phyloP scores from a whole-genome alignment of 805 yeast species.

The Suhomyces xylopsoci region DNA sequence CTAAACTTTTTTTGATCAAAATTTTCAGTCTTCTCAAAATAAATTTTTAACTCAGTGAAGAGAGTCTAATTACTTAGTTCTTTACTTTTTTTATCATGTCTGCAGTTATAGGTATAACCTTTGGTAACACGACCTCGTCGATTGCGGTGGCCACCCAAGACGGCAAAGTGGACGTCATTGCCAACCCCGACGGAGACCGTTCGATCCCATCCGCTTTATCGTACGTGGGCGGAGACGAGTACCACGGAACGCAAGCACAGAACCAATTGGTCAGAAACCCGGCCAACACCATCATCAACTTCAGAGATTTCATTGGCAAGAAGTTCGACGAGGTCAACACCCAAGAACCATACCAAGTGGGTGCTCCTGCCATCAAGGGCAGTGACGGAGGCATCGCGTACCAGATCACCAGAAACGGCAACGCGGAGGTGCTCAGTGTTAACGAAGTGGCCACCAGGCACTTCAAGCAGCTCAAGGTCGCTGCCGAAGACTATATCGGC shows the following conservation, averaged over 20 bases:
- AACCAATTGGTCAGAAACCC: conserved; percentile 92
- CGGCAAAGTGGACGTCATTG: conserved; percentile 94
- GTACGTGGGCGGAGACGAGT: conserved; percentile 91
- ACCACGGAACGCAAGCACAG: conserved; percentile 94
- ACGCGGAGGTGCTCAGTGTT: conserved; percentile 57
- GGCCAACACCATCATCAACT: conserved; percentile 78
- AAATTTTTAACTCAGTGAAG: neutral
- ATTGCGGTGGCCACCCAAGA: conserved; percentile 83
- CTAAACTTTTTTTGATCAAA: conserved; percentile 1
- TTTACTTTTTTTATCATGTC: conserved; percentile 20
- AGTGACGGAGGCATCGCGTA: conserved; percentile 67
- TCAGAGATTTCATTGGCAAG: conserved; percentile 89
- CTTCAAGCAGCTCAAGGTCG: conserved; percentile 71
- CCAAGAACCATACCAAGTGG: conserved; percentile 48
- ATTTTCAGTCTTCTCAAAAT: conserved; percentile 1
- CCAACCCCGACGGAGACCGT: conserved; percentile 99
- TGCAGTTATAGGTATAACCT: conserved; percentile 84
- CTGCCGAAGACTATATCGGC: conserved; percentile 93
- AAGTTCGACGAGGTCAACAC: conserved; percentile 67
- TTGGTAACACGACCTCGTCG: conserved; percentile 94
- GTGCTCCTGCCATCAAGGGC: conserved; percentile 59
- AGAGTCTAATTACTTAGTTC: neutral
- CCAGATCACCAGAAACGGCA: conserved; percentile 49
- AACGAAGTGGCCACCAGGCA: conserved; percentile 84
- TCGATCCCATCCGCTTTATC: conserved; percentile 90